Evolutionary conservation across 805 yeast genomes (phyloP).

Genomic region (Grigorovia yakushimaensis): DNA sequence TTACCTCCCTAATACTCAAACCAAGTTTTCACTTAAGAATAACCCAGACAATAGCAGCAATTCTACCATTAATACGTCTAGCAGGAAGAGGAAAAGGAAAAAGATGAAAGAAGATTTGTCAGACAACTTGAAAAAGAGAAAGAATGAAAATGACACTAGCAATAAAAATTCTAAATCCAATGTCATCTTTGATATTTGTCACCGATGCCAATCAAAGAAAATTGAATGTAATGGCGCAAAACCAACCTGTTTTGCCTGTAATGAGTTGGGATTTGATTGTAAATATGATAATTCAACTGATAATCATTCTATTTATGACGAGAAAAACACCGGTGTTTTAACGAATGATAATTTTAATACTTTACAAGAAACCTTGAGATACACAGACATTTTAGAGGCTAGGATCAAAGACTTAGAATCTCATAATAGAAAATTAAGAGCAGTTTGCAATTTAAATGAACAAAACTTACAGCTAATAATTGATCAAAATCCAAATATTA

Average conservation of each 20-base stretch:
- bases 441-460: constrained; percentile 29
- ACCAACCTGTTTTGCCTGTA: constrained; percentile 74
- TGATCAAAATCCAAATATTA: neutral
- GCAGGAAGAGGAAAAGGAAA: neutral
- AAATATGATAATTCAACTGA: constrained; percentile 29
- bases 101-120: neutral
- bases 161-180: too few species aligned
- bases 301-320: neutral
- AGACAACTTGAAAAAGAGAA: too few species aligned
- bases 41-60: neutral
- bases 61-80: neutral
- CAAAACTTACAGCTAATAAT: constrained; percentile 5
- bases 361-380: constrained; percentile 47
- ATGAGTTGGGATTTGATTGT: constrained; percentile 77
- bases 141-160: too few species aligned
- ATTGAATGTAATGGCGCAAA: constrained; percentile 63
- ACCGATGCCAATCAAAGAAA: constrained; percentile 67
- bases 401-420: constrained; percentile 78
- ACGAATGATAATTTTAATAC: neutral
- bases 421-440: constrained; percentile 62
- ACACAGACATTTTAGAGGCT: constrained; percentile 83
- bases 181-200: constrained; percentile 48
- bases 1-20: too few species aligned
- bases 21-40: too few species aligned
- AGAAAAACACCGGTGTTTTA: too few species aligned